phyloP scores from a whole-genome alignment of 768 basidiomycete species.

The Russula griseocarnosa region DNA sequence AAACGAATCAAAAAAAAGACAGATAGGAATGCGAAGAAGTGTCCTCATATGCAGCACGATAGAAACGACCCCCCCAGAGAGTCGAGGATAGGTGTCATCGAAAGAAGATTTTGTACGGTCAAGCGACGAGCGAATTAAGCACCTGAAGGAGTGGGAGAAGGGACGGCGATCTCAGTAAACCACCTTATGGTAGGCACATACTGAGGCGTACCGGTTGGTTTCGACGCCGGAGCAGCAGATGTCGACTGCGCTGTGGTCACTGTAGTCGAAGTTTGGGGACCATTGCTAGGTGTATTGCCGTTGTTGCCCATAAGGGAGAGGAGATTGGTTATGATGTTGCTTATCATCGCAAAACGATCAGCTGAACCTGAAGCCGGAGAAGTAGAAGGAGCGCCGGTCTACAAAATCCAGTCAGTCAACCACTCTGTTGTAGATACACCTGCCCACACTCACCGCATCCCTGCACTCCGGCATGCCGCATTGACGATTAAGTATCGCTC shows the following conservation, averaged over 20 bases:
- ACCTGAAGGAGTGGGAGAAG: not conserved
- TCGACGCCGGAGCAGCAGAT: not conserved
- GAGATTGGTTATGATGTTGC: not conserved
- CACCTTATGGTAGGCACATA: not conserved
- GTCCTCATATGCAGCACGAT: not conserved
- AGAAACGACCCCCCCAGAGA: not conserved
- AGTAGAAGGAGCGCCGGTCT: not conserved
- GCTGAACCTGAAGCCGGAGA: too few relatives aligned
- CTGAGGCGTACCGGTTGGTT: not conserved
- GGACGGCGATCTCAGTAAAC: conserved; percentile 1
- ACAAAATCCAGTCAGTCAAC: not conserved
- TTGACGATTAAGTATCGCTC: not conserved
- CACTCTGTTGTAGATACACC: not conserved
- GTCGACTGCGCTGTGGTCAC: not conserved
- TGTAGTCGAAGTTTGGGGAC: too few relatives aligned
- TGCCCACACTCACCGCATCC: not conserved
- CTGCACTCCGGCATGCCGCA: not conserved
- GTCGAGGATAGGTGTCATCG: not conserved
- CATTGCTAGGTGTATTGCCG: too few relatives aligned
- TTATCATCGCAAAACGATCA: not conserved
- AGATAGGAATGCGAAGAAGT: not conserved
- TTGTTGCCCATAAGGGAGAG: too few relatives aligned
- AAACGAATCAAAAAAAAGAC: not conserved
- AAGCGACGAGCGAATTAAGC: not conserved
- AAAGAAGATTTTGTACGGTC: not conserved